Evolutionary conservation across 495 filamentous ascomycete genomes (phyloP), one percentile per base, ranked within the genome.

Genomic region (Penicillium salamii): DNA sequence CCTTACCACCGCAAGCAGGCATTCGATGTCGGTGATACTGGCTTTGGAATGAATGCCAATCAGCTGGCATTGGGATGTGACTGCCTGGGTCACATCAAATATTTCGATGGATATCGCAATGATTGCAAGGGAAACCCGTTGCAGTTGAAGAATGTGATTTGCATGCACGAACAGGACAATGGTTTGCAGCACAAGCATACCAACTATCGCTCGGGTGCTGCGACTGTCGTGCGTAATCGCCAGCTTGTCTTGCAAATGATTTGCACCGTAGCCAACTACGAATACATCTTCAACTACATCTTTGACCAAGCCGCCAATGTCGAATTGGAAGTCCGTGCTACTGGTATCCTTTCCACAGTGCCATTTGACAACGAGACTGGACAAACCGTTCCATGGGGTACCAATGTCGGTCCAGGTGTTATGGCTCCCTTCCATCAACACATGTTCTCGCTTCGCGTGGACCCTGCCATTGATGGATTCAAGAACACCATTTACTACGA

Each of bases 271-370:
- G 82, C 84, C 26, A 91, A 91, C 67, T 91, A 91, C 67, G 88
- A 91, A 59, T 91, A 91, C 50, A 86, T 95, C 44, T 77, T 96
- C 39, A 82, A 86, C 12, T 96, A 87, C 66, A 82, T 88, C 46
- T 89, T 96, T 70, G 89, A 90, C 65, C 89, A 90, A 50, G 88
- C 90, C 0, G 91, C 84, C 5, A 89, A 91, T 58, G 53, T 95
- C 37, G 74, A 80, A 33, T 84, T 92, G 54, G 91, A 96, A 68
- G 84, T 89, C 28, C 81, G 86, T 12, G 91, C 91, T 5, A 95
- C 91, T 2, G 91, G 91, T 0, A 89, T 96, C 50, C 74, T 96
- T 15, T 89, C 84, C 36, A 93, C 90, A 0, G 80, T 90, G 32
- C 89, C 91, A 6, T 84, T 95, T 49, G 86, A 90, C 43, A 68